Conservation (phyloP, 1,139 yeast species). For the Blastobotrys capitulatus region DNA sequence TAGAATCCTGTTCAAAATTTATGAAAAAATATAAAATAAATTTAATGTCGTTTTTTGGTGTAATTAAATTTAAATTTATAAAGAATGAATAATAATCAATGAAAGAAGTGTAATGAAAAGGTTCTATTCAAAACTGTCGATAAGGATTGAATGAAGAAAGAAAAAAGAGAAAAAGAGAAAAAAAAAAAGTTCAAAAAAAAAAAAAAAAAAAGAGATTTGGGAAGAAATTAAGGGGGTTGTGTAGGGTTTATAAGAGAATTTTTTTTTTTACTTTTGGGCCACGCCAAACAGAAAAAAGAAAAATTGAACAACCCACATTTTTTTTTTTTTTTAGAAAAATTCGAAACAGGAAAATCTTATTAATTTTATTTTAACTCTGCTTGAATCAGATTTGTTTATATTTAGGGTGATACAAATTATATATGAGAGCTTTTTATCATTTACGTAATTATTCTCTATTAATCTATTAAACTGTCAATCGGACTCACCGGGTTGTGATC, state of each 20-base stretch:
- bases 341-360: too few species aligned
- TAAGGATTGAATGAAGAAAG: background rate
- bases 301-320: too few species aligned
- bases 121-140: background rate
- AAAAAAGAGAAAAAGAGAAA: background rate
- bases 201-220: slow-evolving; percentile 1
- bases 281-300: background rate
- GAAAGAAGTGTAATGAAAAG: background rate
- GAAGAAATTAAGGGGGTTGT: background rate
- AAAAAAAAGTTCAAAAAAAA: slow-evolving; percentile 2
- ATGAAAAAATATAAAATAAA: background rate
- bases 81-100: background rate
- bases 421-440: too few species aligned
- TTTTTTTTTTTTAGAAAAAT: too few species aligned
- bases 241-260: background rate
- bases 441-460: too few species aligned
- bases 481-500: too few species aligned
- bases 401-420: too few species aligned
- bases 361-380: too few species aligned
- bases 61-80: background rate
- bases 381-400: too few species aligned
- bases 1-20: background rate
- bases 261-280: too few species aligned
- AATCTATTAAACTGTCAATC: too few species aligned
- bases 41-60: background rate